Conservation (phyloP, 495 filamentous ascomycete genomes). For the Parathielavia appendiculata region DNA sequence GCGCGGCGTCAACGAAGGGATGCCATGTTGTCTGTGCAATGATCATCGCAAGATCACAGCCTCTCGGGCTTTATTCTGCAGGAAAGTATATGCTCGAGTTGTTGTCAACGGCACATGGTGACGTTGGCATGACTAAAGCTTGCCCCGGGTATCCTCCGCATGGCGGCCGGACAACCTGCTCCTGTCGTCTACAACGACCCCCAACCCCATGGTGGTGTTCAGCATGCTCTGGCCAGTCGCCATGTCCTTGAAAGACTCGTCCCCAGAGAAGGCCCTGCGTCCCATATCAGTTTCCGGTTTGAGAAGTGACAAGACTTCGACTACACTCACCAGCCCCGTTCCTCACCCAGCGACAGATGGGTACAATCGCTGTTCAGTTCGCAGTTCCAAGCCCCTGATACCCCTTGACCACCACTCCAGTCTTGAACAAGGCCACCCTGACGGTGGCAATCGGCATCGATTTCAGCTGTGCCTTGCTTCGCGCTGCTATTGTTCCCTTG, state of each 20-base stretch:
- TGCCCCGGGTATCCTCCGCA: constrained; percentile 10
- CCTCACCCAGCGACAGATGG: constrained; percentile 65
- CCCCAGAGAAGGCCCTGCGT: constrained; percentile 66
- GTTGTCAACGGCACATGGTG: not conserved
- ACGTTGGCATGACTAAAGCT: constrained; percentile 8
- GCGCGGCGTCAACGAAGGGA: constrained; percentile 2
- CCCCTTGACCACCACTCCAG: constrained; percentile 62
- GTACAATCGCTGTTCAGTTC: constrained; percentile 79
- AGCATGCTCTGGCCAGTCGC: constrained; percentile 16
- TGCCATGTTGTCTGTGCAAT: constrained; percentile 3
- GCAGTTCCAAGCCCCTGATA: constrained; percentile 77
- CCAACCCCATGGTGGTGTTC: constrained; percentile 33
- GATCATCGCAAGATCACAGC: constrained; percentile 8
- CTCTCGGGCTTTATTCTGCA: not conserved
- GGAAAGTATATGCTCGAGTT: not conserved
- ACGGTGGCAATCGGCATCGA: constrained; percentile 30
- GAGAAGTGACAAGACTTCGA: not conserved
- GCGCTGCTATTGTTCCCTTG: not conserved
- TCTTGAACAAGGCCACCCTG: constrained; percentile 33
- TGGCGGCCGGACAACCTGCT: not conserved
- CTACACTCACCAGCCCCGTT: constrained; percentile 76
- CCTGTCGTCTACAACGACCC: constrained; percentile 31
- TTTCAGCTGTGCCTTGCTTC: constrained; percentile 19
- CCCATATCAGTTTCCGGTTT: constrained; percentile 1
- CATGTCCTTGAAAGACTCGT: constrained; percentile 56